Evolutionary conservation across 176 grass and related monocot genomes (phyloP).

Genomic region (Raddia guianensis): DNA sequence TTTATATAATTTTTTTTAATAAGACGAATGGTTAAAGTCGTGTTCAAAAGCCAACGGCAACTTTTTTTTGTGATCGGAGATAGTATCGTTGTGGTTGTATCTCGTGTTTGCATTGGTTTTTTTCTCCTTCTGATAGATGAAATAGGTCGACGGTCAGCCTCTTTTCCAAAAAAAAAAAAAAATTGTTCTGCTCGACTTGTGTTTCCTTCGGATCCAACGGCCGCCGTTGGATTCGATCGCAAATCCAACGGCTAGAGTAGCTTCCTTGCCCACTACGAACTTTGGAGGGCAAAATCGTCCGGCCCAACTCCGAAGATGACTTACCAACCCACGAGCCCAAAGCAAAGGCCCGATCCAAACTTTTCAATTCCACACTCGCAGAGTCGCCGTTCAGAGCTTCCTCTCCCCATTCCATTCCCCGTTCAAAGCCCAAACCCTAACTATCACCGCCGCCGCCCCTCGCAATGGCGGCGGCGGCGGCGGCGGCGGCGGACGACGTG

Average conservation of each 20-base stretch:
- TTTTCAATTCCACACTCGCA: neutral
- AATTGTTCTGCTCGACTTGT: neutral
- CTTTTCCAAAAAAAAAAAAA: too few species aligned
- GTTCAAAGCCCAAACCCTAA: constrained; percentile 45
- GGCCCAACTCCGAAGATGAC: neutral
- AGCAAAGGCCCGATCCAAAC: neutral
- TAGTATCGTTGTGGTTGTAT: too few species aligned
- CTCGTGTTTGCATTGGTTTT: too few species aligned
- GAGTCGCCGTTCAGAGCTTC: neutral
- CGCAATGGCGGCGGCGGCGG: constrained; percentile 38
- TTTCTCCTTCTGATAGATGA: too few species aligned
- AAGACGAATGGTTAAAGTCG: too few species aligned
- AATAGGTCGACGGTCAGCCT: too few species aligned
- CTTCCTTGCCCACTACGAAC: constrained; percentile 14
- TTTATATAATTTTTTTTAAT: too few species aligned
- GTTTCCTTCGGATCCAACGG: neutral
- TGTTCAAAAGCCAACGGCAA: too few species aligned
- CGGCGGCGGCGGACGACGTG: neutral
- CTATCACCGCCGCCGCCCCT: neutral
- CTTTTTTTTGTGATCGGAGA: too few species aligned
- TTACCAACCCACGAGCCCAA: neutral
- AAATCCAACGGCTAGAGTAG: constrained; percentile 24
- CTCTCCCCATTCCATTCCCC: neutral
- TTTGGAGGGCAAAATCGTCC: neutral
- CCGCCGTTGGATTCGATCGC: neutral